A percentile compares a stretch with the other conserved stretches of the same genome.
Evolutionary conservation across 352 stramenopile genomes (phyloP).

Genomic region (Phytophthora quininea): DNA sequence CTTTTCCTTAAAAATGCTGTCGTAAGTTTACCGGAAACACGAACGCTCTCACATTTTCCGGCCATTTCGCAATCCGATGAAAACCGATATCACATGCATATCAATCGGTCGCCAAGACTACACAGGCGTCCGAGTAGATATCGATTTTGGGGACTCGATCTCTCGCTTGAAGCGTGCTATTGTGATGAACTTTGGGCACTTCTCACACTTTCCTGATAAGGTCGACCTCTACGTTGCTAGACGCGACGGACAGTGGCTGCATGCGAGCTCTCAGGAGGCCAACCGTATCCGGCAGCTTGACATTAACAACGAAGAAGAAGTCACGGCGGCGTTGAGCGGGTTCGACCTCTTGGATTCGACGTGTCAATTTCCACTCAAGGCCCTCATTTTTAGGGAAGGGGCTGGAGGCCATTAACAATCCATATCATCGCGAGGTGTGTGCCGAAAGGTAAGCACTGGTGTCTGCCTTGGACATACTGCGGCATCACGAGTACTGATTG

Average conservation of each 20-base stretch:
- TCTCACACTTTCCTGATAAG: not conserved
- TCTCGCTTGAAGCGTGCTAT: not conserved
- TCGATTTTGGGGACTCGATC: not conserved
- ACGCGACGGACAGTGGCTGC: not conserved
- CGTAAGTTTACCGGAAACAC: too few species aligned
- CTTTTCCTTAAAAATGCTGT: too few species aligned
- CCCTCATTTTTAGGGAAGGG: too few species aligned
- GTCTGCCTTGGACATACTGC: too few species aligned
- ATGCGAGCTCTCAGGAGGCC: not conserved
- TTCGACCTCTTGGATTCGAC: not conserved
- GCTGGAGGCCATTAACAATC: too few species aligned
- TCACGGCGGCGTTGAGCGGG: not conserved
- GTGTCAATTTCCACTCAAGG: not conserved
- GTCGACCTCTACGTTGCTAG: not conserved
- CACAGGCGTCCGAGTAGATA: conserved; percentile 36
- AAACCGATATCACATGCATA: too few species aligned
- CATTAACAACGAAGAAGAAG: not conserved
- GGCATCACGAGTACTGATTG: too few species aligned
- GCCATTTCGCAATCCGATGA: too few species aligned
- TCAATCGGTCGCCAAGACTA: conserved; percentile 36
- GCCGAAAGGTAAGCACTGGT: too few species aligned
- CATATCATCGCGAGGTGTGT: too few species aligned
- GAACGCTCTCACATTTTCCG: too few species aligned
- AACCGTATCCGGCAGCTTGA: not conserved
- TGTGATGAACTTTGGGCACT: not conserved